These are phyloP conservation scores for Fusarium napiforme DNA, from an alignment of 2,329 filamentous ascomycete species.

Conservation along the genomic window DNA sequence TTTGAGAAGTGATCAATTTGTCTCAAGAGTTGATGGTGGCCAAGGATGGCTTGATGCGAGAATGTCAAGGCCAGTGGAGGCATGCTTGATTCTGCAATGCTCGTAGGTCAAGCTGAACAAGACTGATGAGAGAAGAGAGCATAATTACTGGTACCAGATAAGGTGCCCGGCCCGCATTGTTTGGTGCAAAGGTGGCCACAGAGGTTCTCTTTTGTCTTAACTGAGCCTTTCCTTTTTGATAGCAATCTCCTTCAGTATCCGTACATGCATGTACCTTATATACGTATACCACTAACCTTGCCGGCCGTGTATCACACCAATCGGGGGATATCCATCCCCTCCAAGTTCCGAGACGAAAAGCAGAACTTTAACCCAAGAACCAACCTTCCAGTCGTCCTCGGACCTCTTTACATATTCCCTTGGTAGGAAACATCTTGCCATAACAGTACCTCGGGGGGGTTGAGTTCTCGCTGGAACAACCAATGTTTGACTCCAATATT, in stretches of 20 bases:
- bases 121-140: slow-evolving; percentile 9
- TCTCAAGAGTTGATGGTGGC: neutral
- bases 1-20: slow-evolving; percentile 13
- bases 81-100: slow-evolving; percentile 10
- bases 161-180: neutral
- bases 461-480: neutral
- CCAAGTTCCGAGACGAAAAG: slow-evolving; percentile 1
- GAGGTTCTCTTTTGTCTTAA: slow-evolving; percentile 18
- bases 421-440: neutral
- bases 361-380: slow-evolving; percentile 1
- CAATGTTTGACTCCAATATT: neutral
- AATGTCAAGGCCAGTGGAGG: neutral
- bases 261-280: neutral
- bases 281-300: neutral
- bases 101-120: slow-evolving; percentile 1
- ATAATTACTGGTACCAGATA: neutral
- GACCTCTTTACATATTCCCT: neutral
- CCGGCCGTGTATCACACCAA: slow-evolving; percentile 1
- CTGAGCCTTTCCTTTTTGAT: neutral
- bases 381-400: neutral
- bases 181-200: slow-evolving; percentile 4
- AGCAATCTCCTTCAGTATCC: neutral
- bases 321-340: slow-evolving; percentile 13
- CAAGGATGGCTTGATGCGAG: neutral
- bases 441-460: neutral